Percentiles rank a stretch among this genome's conserved stretches.
Evolutionary conservation across 2,329 filamentous ascomycete genomes (phyloP).

Genomic region (Fusarium penzigii): DNA sequence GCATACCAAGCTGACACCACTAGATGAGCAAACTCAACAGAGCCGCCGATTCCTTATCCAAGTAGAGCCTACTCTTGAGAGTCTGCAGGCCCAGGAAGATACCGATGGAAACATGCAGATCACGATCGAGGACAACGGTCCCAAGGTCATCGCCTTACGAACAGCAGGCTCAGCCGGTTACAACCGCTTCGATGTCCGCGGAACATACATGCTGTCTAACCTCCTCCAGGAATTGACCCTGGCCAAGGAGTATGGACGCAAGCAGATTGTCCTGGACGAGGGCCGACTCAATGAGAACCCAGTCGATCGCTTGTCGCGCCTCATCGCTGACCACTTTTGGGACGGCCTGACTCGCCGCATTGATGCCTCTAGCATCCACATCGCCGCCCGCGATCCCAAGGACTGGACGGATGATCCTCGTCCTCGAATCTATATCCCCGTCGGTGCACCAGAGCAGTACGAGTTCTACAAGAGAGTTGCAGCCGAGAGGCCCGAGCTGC

Average conservation of each 20-base stretch:
- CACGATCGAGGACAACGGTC: constrained; percentile 92
- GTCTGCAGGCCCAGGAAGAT: constrained; percentile 81
- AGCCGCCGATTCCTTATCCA: constrained; percentile 80
- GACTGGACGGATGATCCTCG: constrained; percentile 91
- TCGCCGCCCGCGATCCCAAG: constrained; percentile 87
- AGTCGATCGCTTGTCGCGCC: constrained; percentile 79
- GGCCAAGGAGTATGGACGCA: constrained; percentile 86
- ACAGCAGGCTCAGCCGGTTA: constrained; percentile 84
- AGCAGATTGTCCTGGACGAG: constrained; percentile 89
- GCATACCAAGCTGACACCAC: constrained; percentile 6
- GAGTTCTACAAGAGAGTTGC: constrained; percentile 87
- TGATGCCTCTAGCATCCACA: constrained; percentile 82
- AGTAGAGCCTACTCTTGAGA: constrained; percentile 80
- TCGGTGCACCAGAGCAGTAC: constrained; percentile 80
- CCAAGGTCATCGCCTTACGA: constrained; percentile 84
- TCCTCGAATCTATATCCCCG: constrained; percentile 88
- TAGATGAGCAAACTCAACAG: constrained; percentile 73
- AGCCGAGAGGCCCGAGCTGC: constrained; percentile 75
- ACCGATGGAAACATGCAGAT: constrained; percentile 96
- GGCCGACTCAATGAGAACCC: constrained; percentile 93
- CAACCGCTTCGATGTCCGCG: constrained; percentile 87
- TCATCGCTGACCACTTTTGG: constrained; percentile 93
- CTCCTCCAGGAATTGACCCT: constrained; percentile 91
- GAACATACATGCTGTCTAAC: constrained; percentile 97
- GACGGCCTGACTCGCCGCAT: constrained; percentile 85